Conservation (phyloP, 768 basidiomycete species). For the Kwoniella pini region DNA sequence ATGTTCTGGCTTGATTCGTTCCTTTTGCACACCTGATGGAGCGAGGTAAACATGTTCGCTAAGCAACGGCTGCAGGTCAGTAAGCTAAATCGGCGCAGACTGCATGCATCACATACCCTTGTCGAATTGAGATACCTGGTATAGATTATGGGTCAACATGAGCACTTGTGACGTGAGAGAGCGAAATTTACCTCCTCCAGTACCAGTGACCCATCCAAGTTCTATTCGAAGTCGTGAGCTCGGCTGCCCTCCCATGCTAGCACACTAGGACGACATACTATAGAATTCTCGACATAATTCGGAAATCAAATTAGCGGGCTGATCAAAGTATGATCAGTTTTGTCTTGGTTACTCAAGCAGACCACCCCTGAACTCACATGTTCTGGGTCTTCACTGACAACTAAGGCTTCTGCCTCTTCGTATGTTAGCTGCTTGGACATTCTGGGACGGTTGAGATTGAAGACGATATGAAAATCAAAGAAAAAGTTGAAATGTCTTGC, state of each 20-base stretch:
- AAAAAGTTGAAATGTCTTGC: slow-evolving; percentile 2
- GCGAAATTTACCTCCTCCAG: slow-evolving; percentile 59
- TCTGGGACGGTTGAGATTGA: not conserved
- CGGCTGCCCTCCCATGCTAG: not conserved
- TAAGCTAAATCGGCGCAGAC: not conserved
- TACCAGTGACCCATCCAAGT: slow-evolving; percentile 90
- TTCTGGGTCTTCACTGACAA: slow-evolving; percentile 50
- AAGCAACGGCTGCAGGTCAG: not conserved
- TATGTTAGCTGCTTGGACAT: slow-evolving; percentile 17
- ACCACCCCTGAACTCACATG: slow-evolving; percentile 56
- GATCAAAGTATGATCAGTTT: not conserved
- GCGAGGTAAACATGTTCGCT: slow-evolving; percentile 82
- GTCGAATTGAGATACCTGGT: slow-evolving; percentile 71
- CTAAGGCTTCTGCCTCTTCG: slow-evolving; percentile 42
- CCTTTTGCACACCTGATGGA: slow-evolving; percentile 88
- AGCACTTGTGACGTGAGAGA: not conserved
- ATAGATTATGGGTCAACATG: not conserved
- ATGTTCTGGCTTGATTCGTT: slow-evolving; percentile 76
- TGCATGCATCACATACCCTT: slow-evolving; percentile 58
- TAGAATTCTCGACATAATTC: slow-evolving; percentile 83
- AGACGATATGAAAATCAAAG: not conserved
- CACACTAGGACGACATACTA: slow-evolving; percentile 52
- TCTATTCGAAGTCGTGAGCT: slow-evolving; percentile 27
- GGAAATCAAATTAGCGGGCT: slow-evolving; percentile 85
- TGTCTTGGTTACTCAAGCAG: not conserved